phyloP scores from a whole-genome alignment of 2,329 filamentous ascomycete genomes.

The Metarhizium rileyi region DNA sequence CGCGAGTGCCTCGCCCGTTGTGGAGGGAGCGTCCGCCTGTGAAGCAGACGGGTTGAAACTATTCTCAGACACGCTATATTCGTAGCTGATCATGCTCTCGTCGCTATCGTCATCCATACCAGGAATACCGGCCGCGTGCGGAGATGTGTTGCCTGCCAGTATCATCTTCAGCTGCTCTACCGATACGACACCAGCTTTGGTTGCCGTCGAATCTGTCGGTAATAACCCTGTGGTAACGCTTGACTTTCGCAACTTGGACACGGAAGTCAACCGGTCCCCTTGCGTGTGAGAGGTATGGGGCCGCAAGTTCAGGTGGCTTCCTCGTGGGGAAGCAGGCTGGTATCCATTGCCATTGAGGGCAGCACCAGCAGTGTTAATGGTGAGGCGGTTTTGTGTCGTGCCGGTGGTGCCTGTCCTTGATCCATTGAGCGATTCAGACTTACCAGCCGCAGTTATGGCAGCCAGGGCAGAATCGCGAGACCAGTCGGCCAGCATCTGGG shows the following conservation, averaged over 20 bases:
- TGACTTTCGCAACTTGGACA: constrained; percentile 40
- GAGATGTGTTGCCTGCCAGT: constrained; percentile 39
- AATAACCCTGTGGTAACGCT: constrained; percentile 44
- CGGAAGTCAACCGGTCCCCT: constrained; percentile 21
- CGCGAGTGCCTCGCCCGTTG: constrained; percentile 19
- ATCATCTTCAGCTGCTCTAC: constrained; percentile 56
- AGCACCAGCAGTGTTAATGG: constrained; percentile 34
- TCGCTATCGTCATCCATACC: constrained; percentile 42
- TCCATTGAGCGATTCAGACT: constrained; percentile 64
- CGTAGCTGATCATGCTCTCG: constrained; percentile 64
- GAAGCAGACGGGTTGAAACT: constrained; percentile 42
- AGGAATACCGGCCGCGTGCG: constrained; percentile 26
- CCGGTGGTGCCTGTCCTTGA: constrained; percentile 56
- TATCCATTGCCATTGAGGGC: constrained; percentile 30
- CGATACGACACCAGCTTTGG: constrained; percentile 44
- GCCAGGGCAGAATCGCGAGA: constrained; percentile 64
- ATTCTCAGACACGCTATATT: constrained; percentile 56
- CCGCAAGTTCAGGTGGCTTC: constrained; percentile 40
- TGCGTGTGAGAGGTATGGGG: constrained; percentile 35
- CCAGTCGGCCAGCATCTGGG: constrained; percentile 74
- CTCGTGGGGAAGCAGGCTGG: constrained; percentile 34
- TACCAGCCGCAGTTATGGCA: constrained; percentile 57
- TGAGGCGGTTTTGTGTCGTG: constrained; percentile 44
- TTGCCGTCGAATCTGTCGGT: constrained; percentile 31
- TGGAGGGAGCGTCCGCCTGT: constrained; percentile 10